phyloP scores from a whole-genome alignment of 1,284 basidiomycete genomes.

The Flammula alnicola region DNA sequence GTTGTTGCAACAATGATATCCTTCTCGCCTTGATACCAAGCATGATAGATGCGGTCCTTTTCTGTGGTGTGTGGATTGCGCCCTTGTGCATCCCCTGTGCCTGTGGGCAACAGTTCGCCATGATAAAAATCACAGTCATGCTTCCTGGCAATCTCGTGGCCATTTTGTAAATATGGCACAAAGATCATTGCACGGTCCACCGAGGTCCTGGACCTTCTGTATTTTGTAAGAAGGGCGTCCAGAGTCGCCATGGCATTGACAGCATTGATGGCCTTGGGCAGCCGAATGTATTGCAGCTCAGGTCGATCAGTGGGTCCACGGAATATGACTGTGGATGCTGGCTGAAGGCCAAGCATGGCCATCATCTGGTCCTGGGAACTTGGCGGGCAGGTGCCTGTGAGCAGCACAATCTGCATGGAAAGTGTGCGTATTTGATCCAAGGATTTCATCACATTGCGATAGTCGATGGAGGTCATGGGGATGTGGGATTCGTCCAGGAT shows the following conservation, averaged over 20 bases:
- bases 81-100: no score
- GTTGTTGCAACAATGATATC: conserved; percentile 2
- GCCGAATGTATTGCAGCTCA: conserved; percentile 2
- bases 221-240: background rate
- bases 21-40: background rate
- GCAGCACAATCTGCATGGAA: conserved; percentile 1
- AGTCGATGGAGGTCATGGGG: background rate
- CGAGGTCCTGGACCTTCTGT: background rate
- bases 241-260: background rate
- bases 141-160: background rate
- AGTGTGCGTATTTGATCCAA: background rate
- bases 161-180: conserved; percentile 2
- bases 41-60: background rate
- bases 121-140: conserved; percentile 6
- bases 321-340: background rate
- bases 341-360: background rate
- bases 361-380: background rate
- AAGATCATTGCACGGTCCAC: background rate
- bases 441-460: background rate
- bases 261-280: background rate
- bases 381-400: background rate
- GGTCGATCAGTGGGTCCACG: conserved; percentile 1
- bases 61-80: background rate
- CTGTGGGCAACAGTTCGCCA: background rate
- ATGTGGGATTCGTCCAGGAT: conserved; percentile 9